Evolutionary conservation across 805 yeast species (phyloP), one percentile per base, ranked within the genome.

Genomic region (Ogataea angusta): DNA sequence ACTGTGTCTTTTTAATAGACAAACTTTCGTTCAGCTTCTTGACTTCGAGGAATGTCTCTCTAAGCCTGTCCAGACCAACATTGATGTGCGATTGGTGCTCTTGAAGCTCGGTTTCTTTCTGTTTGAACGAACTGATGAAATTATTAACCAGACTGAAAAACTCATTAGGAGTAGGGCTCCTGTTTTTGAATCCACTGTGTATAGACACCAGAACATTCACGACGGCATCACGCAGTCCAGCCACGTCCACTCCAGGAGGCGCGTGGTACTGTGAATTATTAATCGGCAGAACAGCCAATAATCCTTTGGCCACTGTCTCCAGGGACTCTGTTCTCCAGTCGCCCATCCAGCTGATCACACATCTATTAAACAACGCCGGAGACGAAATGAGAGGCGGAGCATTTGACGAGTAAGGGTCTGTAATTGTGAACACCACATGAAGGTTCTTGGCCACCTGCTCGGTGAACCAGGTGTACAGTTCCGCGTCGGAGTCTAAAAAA

Each of bases 341-440:
- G 4, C 95, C 95, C 82, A 88, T 79, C 89, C 91, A 86, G 54
- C 82, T 78, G 27, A 91, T 62, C 2, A 87, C 95, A 67, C 97
- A 90, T 54, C 98, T 68, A 54, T 90, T 90, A 62, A 87, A 82
- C 24, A 90, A 64, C 0, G 97, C 97, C 0, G 96, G 95, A 0
- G 96, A 90, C 0, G 88, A 69, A 2, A 82, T 69, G 10, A 81
- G 69, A 14, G 72, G 74, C 0, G 80, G 68, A 1, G 54, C 49
- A 12, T 36, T 42, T 2, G 53, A 49, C 2, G 53, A 47, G 12
- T 69, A 62, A 0, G 78, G 74, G 21, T 81, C 80, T 42, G 78
- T 75, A 47, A 87, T 72, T 0, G 89, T 85, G 56, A 91, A 87
- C 0, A 88, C 76, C 18, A 89, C 90, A 59, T 91, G 98, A 14